phyloP scores from a whole-genome alignment of 2,329 filamentous ascomycete species.

The Trichoderma sp. region DNA sequence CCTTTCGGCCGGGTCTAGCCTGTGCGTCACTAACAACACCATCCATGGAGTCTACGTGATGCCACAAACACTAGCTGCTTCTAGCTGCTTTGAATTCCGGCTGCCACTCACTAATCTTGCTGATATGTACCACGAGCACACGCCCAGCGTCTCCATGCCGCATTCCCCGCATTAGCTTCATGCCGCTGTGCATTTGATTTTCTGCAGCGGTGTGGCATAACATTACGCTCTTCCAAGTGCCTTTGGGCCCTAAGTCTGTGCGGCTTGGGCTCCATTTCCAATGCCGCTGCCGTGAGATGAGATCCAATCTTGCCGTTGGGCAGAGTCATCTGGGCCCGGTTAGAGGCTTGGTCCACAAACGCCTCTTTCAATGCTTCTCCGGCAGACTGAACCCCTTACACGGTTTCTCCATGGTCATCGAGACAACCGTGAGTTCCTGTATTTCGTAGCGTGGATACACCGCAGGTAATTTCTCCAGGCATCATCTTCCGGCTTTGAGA shows the following conservation, averaged over 20 bases:
- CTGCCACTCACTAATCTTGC: neutral
- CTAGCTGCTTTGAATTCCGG: neutral
- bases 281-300: neutral
- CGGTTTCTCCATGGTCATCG: neutral
- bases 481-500: neutral
- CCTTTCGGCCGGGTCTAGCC: neutral
- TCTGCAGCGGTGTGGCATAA: neutral
- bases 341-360: neutral
- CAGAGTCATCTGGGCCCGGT: neutral
- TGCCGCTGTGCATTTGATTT: neutral
- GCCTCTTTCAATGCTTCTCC: neutral
- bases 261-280: neutral
- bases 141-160: neutral
- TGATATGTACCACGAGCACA: neutral
- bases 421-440: neutral
- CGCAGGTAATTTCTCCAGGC: neutral
- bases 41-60: neutral
- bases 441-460: neutral
- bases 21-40: neutral
- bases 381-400: neutral
- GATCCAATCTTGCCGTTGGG: neutral
- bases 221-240: neutral
- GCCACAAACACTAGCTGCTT: neutral
- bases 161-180: neutral
- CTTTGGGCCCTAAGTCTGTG: neutral